Evolutionary conservation across 352 stramenopile genomes (phyloP), one percentile per base, ranked within the genome.

Genomic region (Phytophthora ramorum): DNA sequence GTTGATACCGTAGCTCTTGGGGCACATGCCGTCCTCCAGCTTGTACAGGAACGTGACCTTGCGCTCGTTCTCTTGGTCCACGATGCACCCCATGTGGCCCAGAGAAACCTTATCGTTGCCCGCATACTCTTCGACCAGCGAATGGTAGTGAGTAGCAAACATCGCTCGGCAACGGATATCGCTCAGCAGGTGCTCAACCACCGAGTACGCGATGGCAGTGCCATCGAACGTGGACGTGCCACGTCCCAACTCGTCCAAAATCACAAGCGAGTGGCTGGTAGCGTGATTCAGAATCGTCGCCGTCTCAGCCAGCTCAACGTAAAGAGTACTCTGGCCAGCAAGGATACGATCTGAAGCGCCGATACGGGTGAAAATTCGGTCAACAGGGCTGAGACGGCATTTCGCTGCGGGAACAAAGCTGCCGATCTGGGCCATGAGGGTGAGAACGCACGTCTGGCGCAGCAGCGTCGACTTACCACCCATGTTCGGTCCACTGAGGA

Each of bases 41-140:
- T 98, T 99, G 87, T 99, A 99, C 35, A 99, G 73, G 78, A 99
- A 99, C 1, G 97, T 99, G 24, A 99, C 98, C 63, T 97, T 97
- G 46, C 92, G 82, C 22, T 93, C 87, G 58, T 94, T 93, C 50
- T 85, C 71, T 5, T 85, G 81, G 52, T 95, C 86, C 14, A 94
- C 82, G 30, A 94, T 75, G 56, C 85, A 95, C 30, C 83, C 89
- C 86, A 96, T 95, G 68, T 95, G 89, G 13, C 82, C 85, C 16
- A 94, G 67, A 13, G 79, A 76, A 7, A 95, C 89, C 38, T 80
- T 78, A 40, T 69, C 63, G 24, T 93, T 80, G 24, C 78, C 71
- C 2, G 75, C 47, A 40, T 95, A 96, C 56, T 95, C 88, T 66
- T 98, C 94, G 0, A 93, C 90, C 10, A 99, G 75, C 46, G 98